Percentiles rank a stretch among this genome's conserved stretches.
Conservation (phyloP, 768 basidiomycete genomes). For the Leucosporidium creatinivorum region DNA sequence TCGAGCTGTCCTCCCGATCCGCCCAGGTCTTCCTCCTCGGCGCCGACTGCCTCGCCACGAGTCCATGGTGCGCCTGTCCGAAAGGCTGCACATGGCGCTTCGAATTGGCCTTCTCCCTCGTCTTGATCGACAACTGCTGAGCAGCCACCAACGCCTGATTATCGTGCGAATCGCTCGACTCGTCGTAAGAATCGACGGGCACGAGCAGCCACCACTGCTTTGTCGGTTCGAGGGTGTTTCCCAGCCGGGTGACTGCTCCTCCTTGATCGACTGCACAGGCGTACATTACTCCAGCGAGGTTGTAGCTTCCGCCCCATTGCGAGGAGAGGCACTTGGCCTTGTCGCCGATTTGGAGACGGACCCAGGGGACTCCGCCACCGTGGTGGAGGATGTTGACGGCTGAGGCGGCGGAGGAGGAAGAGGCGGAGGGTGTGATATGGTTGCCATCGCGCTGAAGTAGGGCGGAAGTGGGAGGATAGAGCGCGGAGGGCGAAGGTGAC, state of each 20-base stretch:
- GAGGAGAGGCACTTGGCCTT: slow-evolving; percentile 18
- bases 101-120: neutral
- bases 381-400: neutral
- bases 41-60: neutral
- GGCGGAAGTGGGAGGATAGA: neutral
- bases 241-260: neutral
- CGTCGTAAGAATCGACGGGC: neutral
- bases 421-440: neutral
- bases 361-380: neutral
- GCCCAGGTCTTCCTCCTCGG: neutral
- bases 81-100: neutral
- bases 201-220: slow-evolving; percentile 19
- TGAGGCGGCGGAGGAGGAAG: neutral
- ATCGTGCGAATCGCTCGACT: neutral
- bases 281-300: slow-evolving; percentile 12
- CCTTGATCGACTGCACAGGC: slow-evolving; percentile 2
- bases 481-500: neutral
- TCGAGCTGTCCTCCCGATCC: neutral
- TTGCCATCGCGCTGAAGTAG: neutral
- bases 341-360: slow-evolving; percentile 1
- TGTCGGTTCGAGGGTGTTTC: slow-evolving; percentile 19
- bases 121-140: slow-evolving; percentile 3
- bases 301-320: slow-evolving; percentile 8
- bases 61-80: neutral
- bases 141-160: slow-evolving; percentile 7